Evolutionary conservation across 2,329 filamentous ascomycete genomes (phyloP), one percentile per base, ranked within the genome.

Genomic region (Lasiodiplodia sp.): DNA sequence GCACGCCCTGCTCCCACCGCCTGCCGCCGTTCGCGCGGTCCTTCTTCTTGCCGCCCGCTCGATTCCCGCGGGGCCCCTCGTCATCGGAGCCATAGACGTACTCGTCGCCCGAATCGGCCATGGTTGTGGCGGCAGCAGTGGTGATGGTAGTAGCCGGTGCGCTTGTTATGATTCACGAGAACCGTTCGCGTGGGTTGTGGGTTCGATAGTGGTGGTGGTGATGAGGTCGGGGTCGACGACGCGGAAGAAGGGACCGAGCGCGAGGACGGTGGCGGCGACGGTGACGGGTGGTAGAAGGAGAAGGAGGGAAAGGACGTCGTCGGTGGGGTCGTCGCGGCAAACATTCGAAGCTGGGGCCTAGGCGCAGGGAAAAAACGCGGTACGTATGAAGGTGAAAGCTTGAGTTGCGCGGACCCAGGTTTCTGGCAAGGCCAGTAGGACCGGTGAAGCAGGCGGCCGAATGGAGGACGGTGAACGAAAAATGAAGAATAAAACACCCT

Each of bases 101-200:
- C 72, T 92, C 90, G 78, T 88, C 90, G 76, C 92, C 91, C 21
- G 90, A 92, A 80, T 92, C 90, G 68, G 89, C 88, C 91, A 92
- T 92, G 72, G 70, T 28, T 28, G 28, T 75, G 56, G 68, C 11
- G 18, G 40, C 38, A 18, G 28, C 28, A 23, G 40, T 16, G 23
- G 64, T 11, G 34, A 34, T 44, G 12, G n/a, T 16, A 14, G 44
- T 47, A 21, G 18, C 44, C 18, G 44, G 44, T 47, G 44, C 40
- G 40, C 12, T n/a, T 16, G 40, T 21, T 21, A 47, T 21, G 44
- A 4, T 47, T 47, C 44, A 47, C 18, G 37, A 21, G 8, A 12
- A 11, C 11, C 31, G 55, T 57, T 14, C 16, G 25, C 25, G 58
- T 25, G 25, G 38, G 40, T 28, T n/a, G 28, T 23, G 25, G 40